phyloP scores from a whole-genome alignment of 1,139 yeast species.

The Tardiomyces depauwii region DNA sequence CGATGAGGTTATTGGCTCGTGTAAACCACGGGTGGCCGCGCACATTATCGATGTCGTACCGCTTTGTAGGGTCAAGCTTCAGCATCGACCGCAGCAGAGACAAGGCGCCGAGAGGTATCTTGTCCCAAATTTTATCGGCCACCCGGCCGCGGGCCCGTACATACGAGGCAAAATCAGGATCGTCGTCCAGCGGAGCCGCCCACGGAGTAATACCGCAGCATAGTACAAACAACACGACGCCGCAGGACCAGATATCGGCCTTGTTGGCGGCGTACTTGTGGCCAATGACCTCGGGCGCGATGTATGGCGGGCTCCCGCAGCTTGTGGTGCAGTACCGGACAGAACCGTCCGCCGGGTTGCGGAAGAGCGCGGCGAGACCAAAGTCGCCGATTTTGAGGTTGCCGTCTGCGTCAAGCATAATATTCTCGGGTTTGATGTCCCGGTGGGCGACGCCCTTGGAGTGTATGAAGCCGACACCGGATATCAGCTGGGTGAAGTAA shows the following conservation, averaged over 20 bases:
- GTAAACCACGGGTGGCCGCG: constrained; percentile 44
- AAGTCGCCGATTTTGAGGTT: constrained; percentile 59
- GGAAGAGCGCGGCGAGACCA: constrained; percentile 52
- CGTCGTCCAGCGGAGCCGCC: constrained; percentile 45
- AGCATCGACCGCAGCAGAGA: constrained; percentile 41
- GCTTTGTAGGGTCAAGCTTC: constrained; percentile 33
- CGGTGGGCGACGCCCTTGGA: constrained; percentile 71
- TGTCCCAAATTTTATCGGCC: constrained; percentile 37
- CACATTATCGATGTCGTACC: constrained; percentile 33
- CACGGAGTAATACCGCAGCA: constrained; percentile 55
- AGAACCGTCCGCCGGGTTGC: constrained; percentile 46
- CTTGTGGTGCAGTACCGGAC: constrained; percentile 42
- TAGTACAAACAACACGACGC: constrained; percentile 47
- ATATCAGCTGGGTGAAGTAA: constrained; percentile 50
- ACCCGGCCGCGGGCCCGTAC: constrained; percentile 34
- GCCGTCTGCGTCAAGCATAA: constrained; percentile 57
- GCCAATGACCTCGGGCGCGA: constrained; percentile 55
- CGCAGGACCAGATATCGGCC: constrained; percentile 57
- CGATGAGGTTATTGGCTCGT: constrained; percentile 30
- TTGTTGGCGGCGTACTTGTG: constrained; percentile 18
- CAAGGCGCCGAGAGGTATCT: constrained; percentile 34
- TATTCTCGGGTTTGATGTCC: constrained; percentile 84
- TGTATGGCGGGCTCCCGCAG: constrained; percentile 45
- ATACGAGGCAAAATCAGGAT: constrained; percentile 36
- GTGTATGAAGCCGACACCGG: constrained; percentile 50